Conservation (phyloP, 2,329 filamentous ascomycete species). For the Dactylellina sp. region DNA sequence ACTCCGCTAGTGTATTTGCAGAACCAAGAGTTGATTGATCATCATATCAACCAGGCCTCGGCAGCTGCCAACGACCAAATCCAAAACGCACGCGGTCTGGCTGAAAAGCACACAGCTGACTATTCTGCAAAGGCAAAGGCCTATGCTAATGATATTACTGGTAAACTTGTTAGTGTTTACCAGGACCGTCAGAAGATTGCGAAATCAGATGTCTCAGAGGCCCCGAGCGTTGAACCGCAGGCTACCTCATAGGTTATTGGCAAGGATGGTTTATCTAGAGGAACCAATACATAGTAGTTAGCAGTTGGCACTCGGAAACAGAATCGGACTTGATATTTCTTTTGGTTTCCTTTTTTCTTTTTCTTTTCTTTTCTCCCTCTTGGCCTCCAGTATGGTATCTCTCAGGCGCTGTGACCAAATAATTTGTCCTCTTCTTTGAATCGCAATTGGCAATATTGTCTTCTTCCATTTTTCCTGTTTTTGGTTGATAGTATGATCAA, state of each 20-base stretch:
- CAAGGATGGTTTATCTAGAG: background rate
- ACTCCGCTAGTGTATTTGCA: conserved; percentile 73
- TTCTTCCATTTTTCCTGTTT: too few relatives aligned
- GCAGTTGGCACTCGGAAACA: background rate
- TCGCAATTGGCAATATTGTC: background rate
- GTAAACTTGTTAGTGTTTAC: conserved; percentile 68
- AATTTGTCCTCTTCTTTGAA: background rate
- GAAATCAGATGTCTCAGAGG: conserved; percentile 60
- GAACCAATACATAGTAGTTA: background rate
- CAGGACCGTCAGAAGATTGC: conserved; percentile 70
- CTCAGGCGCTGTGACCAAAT: background rate
- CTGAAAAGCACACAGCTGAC: conserved; percentile 74
- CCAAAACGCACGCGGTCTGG: conserved; percentile 72
- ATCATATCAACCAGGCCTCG: conserved; percentile 71
- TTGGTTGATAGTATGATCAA: too few relatives aligned
- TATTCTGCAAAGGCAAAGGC: conserved; percentile 75
- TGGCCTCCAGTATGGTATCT: background rate
- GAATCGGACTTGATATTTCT: background rate
- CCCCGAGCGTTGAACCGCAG: background rate
- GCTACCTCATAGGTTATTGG: background rate
- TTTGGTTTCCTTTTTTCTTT: background rate
- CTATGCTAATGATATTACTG: conserved; percentile 75
- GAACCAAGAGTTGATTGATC: conserved; percentile 78
- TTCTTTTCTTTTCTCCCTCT: background rate
- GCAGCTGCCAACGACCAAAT: conserved; percentile 74